A percentile compares a stretch with the other conserved stretches of the same genome.
phyloP scores from a whole-genome alignment of 768 basidiomycete genomes.

The Mrakia gelida region DNA sequence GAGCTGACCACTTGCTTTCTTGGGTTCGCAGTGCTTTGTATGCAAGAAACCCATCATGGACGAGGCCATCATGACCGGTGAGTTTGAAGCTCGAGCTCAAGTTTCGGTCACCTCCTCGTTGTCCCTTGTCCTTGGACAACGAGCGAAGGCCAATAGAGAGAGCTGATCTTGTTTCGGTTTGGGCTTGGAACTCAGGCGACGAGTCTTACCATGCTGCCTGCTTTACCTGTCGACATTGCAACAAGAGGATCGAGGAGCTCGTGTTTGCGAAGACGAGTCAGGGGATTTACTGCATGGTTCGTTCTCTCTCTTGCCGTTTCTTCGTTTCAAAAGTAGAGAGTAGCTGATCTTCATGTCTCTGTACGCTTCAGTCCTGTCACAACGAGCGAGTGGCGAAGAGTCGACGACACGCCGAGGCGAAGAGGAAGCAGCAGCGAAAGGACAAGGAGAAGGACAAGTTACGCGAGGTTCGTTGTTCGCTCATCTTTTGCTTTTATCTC shows the following conservation, averaged over 20 bases:
- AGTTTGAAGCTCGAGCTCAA: slow-evolving; percentile 3
- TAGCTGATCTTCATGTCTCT: not conserved
- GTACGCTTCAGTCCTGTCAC: slow-evolving; percentile 70
- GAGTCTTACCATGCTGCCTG: slow-evolving; percentile 98
- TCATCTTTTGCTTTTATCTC: not conserved
- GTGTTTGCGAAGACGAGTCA: slow-evolving; percentile 98
- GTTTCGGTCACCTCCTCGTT: not conserved
- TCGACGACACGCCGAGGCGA: slow-evolving; percentile 76
- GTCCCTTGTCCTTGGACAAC: not conserved
- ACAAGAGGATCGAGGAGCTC: slow-evolving; percentile 90
- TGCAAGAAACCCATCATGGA: slow-evolving; percentile 92
- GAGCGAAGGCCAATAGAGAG: not conserved
- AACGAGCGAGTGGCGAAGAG: slow-evolving; percentile 95
- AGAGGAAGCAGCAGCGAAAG: slow-evolving; percentile 58
- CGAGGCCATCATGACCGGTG: slow-evolving; percentile 95
- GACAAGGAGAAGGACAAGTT: slow-evolving; percentile 36
- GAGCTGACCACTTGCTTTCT: not conserved
- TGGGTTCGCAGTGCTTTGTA: slow-evolving; percentile 82
- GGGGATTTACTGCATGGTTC: slow-evolving; percentile 80
- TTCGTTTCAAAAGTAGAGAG: not conserved
- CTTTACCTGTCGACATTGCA: slow-evolving; percentile 96
- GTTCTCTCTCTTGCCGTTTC: slow-evolving; percentile 10
- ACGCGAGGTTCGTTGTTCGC: slow-evolving; percentile 8
- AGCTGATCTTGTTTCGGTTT: not conserved
- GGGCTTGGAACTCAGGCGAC: slow-evolving; percentile 52